phyloP scores from a whole-genome alignment of 352 stramenopile species.

The Pythium rishiriense region DNA sequence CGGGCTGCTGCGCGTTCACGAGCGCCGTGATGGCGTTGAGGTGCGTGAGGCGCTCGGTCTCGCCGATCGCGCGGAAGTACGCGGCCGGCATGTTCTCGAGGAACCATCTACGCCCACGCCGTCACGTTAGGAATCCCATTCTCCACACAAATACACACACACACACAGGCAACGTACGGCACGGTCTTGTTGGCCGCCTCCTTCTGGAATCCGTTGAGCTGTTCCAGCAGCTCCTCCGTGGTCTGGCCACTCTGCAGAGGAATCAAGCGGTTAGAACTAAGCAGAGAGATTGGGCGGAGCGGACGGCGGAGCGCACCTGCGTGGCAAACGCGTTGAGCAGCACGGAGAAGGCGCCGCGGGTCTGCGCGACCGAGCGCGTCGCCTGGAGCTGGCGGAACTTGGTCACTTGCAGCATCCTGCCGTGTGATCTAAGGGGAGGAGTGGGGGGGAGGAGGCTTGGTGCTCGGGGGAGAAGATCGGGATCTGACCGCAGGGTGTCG shows the following conservation, averaged over 20 bases:
- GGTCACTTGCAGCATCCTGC: constrained; percentile 60
- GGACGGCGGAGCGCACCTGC: constrained; percentile 26
- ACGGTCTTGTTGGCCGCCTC: constrained; percentile 68
- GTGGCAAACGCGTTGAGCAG: constrained; percentile 46
- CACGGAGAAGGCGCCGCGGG: constrained; percentile 33
- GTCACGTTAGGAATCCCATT: neutral
- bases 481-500: constrained; percentile 24
- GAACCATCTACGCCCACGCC: constrained; percentile 58
- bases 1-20: constrained; percentile 69
- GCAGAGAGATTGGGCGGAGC: neutral
- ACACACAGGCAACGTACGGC: constrained; percentile 31
- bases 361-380: constrained; percentile 33
- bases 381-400: constrained; percentile 58
- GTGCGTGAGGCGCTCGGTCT: constrained; percentile 85
- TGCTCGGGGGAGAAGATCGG: constrained; percentile 25
- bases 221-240: constrained; percentile 50
- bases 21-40: constrained; percentile 87
- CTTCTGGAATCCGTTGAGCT: constrained; percentile 74
- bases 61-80: constrained; percentile 88
- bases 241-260: constrained; percentile 28
- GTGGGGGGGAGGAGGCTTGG: constrained; percentile 10
- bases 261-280: neutral
- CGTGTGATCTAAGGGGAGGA: neutral
- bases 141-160: neutral
- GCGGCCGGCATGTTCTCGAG: constrained; percentile 87